Base-by-base conservation (phyloP, 2,329 filamentous ascomycete species). In the Penicillium sp. region DNA sequence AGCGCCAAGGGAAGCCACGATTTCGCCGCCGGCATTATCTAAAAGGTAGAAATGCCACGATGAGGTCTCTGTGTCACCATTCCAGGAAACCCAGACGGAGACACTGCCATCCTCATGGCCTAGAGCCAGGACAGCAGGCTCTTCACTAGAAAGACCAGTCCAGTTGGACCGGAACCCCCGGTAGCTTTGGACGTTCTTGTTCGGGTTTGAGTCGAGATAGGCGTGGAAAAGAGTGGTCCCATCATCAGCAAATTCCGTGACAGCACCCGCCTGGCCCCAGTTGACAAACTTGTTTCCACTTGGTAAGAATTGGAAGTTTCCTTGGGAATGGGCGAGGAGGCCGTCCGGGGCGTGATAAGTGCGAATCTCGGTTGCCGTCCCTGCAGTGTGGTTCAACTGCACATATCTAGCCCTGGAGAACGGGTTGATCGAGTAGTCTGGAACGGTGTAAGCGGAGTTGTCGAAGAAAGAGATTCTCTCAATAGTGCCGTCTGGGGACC, bases 21-120 rank as follows among this genome's bases (percentile, higher is more conserved):
- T 20, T 3, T 19, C 18, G 5, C 19, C 9, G 9, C 13, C 4
- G 3, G 23, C 2, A 7, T 27, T 15, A 9, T 31, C 26, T 2
- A 13, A 19, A 7, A 41, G 26, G 25, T 41, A 13, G 15, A 41
- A 41, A n/a, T 14, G 33, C 39, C 39, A 41, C 2, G 15, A 10
- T 11, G 19, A 19, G 6, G 39, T 41, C n/a, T 41, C 39, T 8
- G 39, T 41, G 7, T 41, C 39, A n/a, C 39, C 39, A 31, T 41
- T 41, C 39, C 39, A 41, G 4, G 39, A 41, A 3, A 36, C 39
- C 19, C 26, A 41, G 2, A 41, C 8, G 3, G 7, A 5, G 2
- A 17, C 6, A 23, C 29, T 14, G 2, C 18, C 15, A 7, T 27
- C 18, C 17, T 25, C 20, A 11, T 2, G 3, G n/a, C 13, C 26